Percentiles rank a stretch among this genome's conserved stretches.
Conservation (phyloP, 169 alveolate genomes). For the Besnoitia besnoiti region DNA sequence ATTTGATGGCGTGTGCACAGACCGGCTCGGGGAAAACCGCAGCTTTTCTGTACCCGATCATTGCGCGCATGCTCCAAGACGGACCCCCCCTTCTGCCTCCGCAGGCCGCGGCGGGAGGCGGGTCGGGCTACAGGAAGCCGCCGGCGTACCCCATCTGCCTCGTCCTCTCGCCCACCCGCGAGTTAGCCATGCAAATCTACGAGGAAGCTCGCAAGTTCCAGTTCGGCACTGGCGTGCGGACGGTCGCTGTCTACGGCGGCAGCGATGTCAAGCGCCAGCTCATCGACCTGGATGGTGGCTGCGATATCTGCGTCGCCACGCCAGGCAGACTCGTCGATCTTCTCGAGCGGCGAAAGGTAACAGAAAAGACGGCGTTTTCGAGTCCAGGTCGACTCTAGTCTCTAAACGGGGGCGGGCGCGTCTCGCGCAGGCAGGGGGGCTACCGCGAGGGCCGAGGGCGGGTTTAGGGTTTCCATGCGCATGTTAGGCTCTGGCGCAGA, state of each 20-base stretch:
- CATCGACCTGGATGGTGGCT: slow-evolving; percentile 92
- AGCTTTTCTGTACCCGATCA: slow-evolving; percentile 95
- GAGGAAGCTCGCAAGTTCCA: slow-evolving; percentile 91
- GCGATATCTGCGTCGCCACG: slow-evolving; percentile 95
- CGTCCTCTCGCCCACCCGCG: slow-evolving; percentile 97
- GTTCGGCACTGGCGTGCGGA: slow-evolving; percentile 91
- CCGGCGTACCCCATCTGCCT: slow-evolving; percentile 77
- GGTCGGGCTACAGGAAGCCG: slow-evolving; percentile 45
- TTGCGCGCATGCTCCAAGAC: slow-evolving; percentile 71
- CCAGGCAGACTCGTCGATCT: slow-evolving; percentile 96
- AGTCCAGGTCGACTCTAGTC: too few species aligned
- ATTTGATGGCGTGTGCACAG: slow-evolving; percentile 96
- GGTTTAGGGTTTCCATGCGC: too few species aligned
- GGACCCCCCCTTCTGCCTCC: slow-evolving; percentile 67
- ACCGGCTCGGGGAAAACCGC: slow-evolving; percentile 99
- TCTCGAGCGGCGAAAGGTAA: slow-evolving; percentile 68
- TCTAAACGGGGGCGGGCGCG: too few species aligned
- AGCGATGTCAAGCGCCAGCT: slow-evolving; percentile 87
- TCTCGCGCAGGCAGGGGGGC: too few species aligned
- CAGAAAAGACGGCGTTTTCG: neutral
- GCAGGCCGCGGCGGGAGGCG: slow-evolving; percentile 17
- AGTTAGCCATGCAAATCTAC: slow-evolving; percentile 94
- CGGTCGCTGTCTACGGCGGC: slow-evolving; percentile 94
- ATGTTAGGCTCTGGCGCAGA: too few species aligned
- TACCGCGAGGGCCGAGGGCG: too few species aligned